phyloP scores from a whole-genome alignment of 805 yeast genomes.

The Saccharomyces jurei region DNA sequence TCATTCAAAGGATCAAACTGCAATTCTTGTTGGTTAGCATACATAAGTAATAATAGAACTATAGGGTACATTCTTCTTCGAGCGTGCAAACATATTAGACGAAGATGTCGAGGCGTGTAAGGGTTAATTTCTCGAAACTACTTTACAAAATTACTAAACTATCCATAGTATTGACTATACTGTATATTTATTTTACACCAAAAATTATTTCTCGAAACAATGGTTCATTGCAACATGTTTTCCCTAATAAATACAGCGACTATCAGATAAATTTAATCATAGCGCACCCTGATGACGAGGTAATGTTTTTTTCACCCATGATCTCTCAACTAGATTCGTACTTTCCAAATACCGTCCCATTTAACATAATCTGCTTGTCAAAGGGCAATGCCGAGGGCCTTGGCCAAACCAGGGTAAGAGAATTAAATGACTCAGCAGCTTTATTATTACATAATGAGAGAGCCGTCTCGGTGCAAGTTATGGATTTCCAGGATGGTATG shows the following conservation, averaged over 20 bases:
- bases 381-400: slow-evolving; percentile 70
- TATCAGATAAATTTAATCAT: slow-evolving; percentile 39
- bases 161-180: not conserved
- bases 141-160: not conserved
- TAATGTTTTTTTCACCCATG: slow-evolving; percentile 88
- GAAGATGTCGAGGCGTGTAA: not conserved
- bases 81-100: not conserved
- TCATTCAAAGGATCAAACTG: not conserved
- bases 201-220: not conserved
- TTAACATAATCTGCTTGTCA: slow-evolving; percentile 63
- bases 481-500: slow-evolving; percentile 62
- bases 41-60: not conserved
- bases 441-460: slow-evolving; percentile 11
- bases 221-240: not conserved
- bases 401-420: slow-evolving; percentile 55
- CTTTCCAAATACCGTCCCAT: slow-evolving; percentile 12
- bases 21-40: not conserved
- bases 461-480: slow-evolving; percentile 16
- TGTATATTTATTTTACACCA: not conserved
- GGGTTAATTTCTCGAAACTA: not conserved
- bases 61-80: not conserved
- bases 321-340: slow-evolving; percentile 17
- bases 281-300: slow-evolving; percentile 98
- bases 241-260: not conserved
- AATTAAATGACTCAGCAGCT: slow-evolving; percentile 35